phyloP scores from a whole-genome alignment of 176 grass and related monocot species.

The Triticum monococcum region DNA sequence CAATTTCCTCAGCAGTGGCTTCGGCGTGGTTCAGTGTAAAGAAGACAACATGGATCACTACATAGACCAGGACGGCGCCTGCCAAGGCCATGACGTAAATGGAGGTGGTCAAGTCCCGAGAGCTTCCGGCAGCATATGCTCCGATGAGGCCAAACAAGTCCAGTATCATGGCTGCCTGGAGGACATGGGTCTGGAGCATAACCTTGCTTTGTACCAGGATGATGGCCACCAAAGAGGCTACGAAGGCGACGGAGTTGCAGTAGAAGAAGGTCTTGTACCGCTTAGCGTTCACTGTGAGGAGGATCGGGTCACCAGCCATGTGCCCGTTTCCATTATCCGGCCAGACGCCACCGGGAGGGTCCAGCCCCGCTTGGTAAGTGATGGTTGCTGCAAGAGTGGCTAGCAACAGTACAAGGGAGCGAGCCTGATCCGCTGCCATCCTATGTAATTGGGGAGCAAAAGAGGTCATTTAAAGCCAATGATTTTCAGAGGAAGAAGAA shows the following conservation, averaged over 20 bases:
- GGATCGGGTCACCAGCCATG: constrained; percentile 9
- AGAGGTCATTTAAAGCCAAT: not conserved
- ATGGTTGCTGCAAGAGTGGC: constrained; percentile 39
- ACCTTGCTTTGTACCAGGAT: constrained; percentile 23
- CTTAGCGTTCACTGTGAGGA: not conserved
- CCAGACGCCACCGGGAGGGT: constrained; percentile 45
- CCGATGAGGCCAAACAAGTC: constrained; percentile 45
- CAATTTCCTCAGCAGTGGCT: accelerated
- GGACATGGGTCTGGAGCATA: not conserved
- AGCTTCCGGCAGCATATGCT: constrained; percentile 25
- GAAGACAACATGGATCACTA: constrained; percentile 3
- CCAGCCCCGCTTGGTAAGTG: constrained; percentile 48
- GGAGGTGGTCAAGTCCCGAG: not conserved
- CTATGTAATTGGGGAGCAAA: not conserved
- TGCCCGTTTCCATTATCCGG: not conserved
- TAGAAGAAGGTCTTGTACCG: constrained; percentile 43
- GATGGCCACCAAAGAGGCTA: constrained; percentile 40
- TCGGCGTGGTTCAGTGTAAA: not conserved
- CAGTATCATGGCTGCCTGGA: constrained; percentile 25
- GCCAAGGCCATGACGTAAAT: constrained; percentile 25
- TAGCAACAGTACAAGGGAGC: constrained; percentile 24
- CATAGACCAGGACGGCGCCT: not conserved
- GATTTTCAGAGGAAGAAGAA: not conserved
- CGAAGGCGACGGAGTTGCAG: constrained; percentile 46
- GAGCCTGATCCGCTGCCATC: not conserved